These are phyloP conservation scores for Tricladium varicosporioides DNA, from an alignment of 2,329 filamentous ascomycete species.

Conservation along the genomic window DNA sequence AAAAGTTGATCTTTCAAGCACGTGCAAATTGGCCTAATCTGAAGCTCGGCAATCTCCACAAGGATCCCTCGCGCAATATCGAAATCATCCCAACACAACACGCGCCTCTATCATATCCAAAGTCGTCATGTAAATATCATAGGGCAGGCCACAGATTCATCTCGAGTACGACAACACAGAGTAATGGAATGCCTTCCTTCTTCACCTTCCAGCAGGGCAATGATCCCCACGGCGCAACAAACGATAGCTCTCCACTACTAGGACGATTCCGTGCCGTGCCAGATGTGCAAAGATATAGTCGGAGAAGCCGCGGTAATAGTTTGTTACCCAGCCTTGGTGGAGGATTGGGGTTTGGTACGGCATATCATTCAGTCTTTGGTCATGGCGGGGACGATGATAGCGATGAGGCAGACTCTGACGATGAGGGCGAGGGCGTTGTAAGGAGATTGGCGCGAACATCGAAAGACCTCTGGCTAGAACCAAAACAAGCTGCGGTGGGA, in stretches of 20 bases:
- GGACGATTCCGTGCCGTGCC: constrained; percentile 66
- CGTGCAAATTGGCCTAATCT: not conserved
- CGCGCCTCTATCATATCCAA: too few relatives aligned
- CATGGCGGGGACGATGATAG: constrained; percentile 35
- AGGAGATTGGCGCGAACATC: constrained; percentile 33
- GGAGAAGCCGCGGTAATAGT: constrained; percentile 23
- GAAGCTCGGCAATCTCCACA: not conserved
- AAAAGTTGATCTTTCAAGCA: not conserved
- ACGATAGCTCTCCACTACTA: constrained; percentile 58
- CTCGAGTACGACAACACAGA: not conserved
- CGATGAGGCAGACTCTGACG: constrained; percentile 32
- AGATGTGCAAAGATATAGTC: constrained; percentile 34
- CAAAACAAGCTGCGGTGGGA: constrained; percentile 56
- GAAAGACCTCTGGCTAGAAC: constrained; percentile 59
- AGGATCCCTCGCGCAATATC: not conserved
- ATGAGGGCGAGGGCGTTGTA: constrained; percentile 29
- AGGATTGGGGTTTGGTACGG: constrained; percentile 18
- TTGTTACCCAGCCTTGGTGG: constrained; percentile 15
- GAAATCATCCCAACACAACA: not conserved
- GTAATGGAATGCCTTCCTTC: constrained; percentile 56
- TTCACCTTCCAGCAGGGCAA: constrained; percentile 66
- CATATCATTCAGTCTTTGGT: constrained; percentile 53
- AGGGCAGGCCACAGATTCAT: constrained; percentile 1
- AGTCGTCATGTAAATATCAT: constrained; percentile 4
- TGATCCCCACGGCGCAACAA: constrained; percentile 51